Evolutionary conservation across 768 basidiomycete species (phyloP), one percentile per base, ranked within the genome.

Genomic region (Rossbeevera mucosa): DNA sequence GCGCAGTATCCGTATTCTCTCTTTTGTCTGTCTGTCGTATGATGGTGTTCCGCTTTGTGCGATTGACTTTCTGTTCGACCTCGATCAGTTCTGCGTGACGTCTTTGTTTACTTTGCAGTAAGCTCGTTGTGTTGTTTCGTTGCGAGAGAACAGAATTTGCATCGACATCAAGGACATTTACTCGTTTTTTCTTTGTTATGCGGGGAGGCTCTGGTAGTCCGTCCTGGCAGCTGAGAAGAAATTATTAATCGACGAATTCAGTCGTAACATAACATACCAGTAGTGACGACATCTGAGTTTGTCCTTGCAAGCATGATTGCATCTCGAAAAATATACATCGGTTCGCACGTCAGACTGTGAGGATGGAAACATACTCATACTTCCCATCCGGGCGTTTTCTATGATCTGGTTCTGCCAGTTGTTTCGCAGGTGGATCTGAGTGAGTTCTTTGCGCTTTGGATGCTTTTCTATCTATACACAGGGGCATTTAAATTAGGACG

Each of bases 301-400:
- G 61, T 90, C 82, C 64, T 86, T 88, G 75, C 91, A 93, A 20
- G 76, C 47, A 59, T 93, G 91, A 58, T 88, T 87, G 62, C 91
- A 93, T 46, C 88, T 90, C 33, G 50, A 9, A 38, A 41, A 36
- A 28, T 46, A n/a, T 25, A 30, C 16, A 14, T 50, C 20, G 47
- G 7, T 20, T 25, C 28, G 21, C n/a, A 44, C 11, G 14, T 9
- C 12, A n/a, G 28, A 14, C 26, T n/a, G 14, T 41, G 46, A 26
- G 26, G 30, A 38, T 11, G 33, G 4, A 12, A 42, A 54, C 78
- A 53, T 58, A 85, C 88, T 74, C 72, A 56, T 80, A 83, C 51
- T 80, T 85, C 13, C 86, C 87, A 62, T 88, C 84, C 2, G 78
- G 70, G 14, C 83, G 71, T 57, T 71, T 75, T 53, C 70, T 73